phyloP scores from a whole-genome alignment of 768 basidiomycete genomes.

The Auricularia heimuer region DNA sequence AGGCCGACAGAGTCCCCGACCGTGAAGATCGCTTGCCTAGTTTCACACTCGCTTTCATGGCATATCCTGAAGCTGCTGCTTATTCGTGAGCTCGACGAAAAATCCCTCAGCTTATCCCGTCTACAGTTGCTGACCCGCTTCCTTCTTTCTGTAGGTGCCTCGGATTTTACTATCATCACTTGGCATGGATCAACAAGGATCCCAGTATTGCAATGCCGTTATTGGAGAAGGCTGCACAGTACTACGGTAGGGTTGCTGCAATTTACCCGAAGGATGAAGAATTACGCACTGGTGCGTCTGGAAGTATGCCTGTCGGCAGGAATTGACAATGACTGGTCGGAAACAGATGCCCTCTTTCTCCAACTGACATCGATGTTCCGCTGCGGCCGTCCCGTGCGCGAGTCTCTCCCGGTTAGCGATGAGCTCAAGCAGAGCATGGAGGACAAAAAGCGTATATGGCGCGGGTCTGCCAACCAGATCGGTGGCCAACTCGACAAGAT shows the following conservation, averaged over 20 bases:
- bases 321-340: neutral
- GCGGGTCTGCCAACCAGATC: neutral
- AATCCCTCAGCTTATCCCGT: neutral
- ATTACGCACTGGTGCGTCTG: neutral
- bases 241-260: neutral
- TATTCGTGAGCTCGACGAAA: neutral
- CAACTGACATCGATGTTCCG: neutral
- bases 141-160: neutral
- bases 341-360: neutral
- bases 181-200: neutral
- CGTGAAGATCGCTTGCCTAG: neutral
- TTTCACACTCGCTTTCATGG: neutral
- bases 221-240: neutral
- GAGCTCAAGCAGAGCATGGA: neutral
- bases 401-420: neutral
- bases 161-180: neutral
- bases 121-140: neutral
- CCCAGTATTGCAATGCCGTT: neutral
- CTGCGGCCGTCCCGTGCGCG: neutral
- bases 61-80: neutral
- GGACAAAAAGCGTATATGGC: neutral
- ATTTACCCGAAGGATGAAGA: neutral
- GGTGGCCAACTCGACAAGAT: neutral
- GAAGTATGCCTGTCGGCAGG: neutral
- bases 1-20: neutral